Percentiles rank a stretch among this genome's conserved stretches.
phyloP scores from a whole-genome alignment of 495 filamentous ascomycete species.

The Annulohypoxylon nitens region DNA sequence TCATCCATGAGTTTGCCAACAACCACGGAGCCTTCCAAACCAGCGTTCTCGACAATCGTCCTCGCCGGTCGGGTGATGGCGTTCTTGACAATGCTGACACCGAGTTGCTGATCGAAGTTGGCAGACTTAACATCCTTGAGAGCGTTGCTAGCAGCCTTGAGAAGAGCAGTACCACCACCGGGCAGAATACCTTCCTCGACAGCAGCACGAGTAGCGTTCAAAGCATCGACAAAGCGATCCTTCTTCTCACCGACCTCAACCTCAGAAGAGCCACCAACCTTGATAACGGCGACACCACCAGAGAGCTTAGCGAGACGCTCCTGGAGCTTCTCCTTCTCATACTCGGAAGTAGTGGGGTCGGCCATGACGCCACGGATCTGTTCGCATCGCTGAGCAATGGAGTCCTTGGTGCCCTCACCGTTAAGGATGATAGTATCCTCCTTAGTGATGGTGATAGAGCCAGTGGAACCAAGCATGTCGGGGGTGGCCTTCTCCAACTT shows the following conservation, averaged over 20 bases:
- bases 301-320: constrained; percentile 99
- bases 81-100: constrained; percentile 96
- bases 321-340: constrained; percentile 99
- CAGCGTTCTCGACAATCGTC: constrained; percentile 98
- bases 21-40: constrained; percentile 93
- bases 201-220: constrained; percentile 97
- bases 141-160: constrained; percentile 95
- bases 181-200: constrained; percentile 99
- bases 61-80: constrained; percentile 95
- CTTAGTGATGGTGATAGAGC: constrained; percentile 99
- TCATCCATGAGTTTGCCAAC: constrained; percentile 99
- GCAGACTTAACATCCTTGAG: constrained; percentile 81
- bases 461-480: constrained; percentile 96
- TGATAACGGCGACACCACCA: constrained; percentile 98
- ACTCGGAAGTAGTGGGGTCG: constrained; percentile 93
- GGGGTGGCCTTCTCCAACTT: constrained; percentile 98
- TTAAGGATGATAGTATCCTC: constrained; percentile 99
- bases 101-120: constrained; percentile 99
- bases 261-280: constrained; percentile 96
- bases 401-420: constrained; percentile 95
- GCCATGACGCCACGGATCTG: constrained; percentile 98
- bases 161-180: constrained; percentile 96
- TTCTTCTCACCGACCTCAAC: constrained; percentile 99
- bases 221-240: constrained; percentile 97
- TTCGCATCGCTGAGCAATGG: constrained; percentile 94